These are phyloP conservation scores for Monilinia fructigena DNA, from an alignment of 2,329 filamentous ascomycete species.

Conservation along the genomic window DNA sequence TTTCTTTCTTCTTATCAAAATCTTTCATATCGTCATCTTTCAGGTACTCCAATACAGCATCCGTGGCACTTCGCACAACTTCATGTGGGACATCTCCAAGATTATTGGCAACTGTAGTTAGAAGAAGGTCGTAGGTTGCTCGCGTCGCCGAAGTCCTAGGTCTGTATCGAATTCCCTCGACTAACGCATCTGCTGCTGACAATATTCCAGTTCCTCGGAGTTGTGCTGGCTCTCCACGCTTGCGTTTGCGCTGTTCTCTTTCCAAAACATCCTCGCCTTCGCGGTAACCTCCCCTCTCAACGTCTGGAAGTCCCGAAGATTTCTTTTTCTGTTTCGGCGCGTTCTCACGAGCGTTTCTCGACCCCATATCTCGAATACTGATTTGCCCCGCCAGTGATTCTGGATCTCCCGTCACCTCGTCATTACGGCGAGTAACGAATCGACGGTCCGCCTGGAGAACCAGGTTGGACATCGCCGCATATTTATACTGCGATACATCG, in stretches of 20 bases:
- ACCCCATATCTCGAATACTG: slow-evolving; percentile 93
- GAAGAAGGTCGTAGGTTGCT: slow-evolving; percentile 89
- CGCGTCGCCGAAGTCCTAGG: slow-evolving; percentile 88
- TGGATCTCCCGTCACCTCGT: slow-evolving; percentile 95
- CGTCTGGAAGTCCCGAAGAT: slow-evolving; percentile 60
- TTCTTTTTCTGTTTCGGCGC: slow-evolving; percentile 80
- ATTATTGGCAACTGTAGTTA: slow-evolving; percentile 83
- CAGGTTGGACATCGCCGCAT: slow-evolving; percentile 99
- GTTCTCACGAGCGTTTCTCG: slow-evolving; percentile 73
- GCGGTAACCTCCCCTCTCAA: slow-evolving; percentile 72
- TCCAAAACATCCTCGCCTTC: slow-evolving; percentile 83
- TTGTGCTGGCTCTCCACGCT: slow-evolving; percentile 69
- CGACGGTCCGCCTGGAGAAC: slow-evolving; percentile 98
- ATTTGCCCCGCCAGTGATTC: slow-evolving; percentile 94
- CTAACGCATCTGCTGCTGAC: slow-evolving; percentile 77
- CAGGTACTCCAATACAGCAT: slow-evolving; percentile 83
- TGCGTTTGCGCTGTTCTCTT: slow-evolving; percentile 82
- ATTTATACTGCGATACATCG: slow-evolving; percentile 96
- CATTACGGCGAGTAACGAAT: slow-evolving; percentile 86
- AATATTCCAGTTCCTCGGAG: slow-evolving; percentile 74
- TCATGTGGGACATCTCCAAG: slow-evolving; percentile 92
- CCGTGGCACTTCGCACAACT: slow-evolving; percentile 88
- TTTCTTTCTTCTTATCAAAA: slow-evolving; percentile 96
- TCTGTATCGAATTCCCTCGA: slow-evolving; percentile 89
- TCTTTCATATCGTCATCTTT: slow-evolving; percentile 97